Base-by-base conservation (phyloP, 345 rosid genomes). In the Raphanus raphanistrum region DNA sequence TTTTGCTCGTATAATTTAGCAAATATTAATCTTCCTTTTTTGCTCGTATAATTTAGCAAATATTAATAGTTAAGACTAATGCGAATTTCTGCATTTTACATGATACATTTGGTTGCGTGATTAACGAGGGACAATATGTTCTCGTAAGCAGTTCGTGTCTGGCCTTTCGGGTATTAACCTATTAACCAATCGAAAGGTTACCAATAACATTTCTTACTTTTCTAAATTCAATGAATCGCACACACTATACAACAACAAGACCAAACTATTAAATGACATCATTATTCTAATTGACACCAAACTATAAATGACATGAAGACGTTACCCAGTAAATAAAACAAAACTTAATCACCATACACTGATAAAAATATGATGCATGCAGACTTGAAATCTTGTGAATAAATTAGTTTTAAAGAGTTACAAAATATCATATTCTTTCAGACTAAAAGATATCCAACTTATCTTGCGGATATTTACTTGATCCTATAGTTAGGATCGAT, bases 151-250 rank as follows among this genome's bases (percentile, higher is more conserved):
- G 17, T 62, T 66, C 3, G 50, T 25, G 60, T 70, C 12, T 21
- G 74, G 21, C 54, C 48, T 25, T 70, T 76, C 33, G 35, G 67
- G 60, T 67, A 21, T 21, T 21, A 21, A 21, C 21, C 21, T 21
- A 21, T 58, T 12, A 21, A 59, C 68, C 62, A 63, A 52, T 62
- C 16, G 70, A 70, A 70, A 62, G 64, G 45, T 70, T 61, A 63
- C 71, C 70, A 10, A 61, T 54, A 54, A 54, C 12, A 6, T 55
- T 60, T 11, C 78, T 36, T 38, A 28, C 31, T 21, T 4, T 2
- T 69, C 58, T 29, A 62, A 63, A 57, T 77, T 28, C 75, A 77
- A 7, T 70, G 75, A 77, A 77, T 63, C 71, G 60, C 58, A 27
- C 12, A 26, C 8, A 55, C 25, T 55, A 58, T 26, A 58, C 26